Evolutionary conservation across 1,284 basidiomycete genomes (phyloP).

Genomic region (Fomitiporia mediterranea): DNA sequence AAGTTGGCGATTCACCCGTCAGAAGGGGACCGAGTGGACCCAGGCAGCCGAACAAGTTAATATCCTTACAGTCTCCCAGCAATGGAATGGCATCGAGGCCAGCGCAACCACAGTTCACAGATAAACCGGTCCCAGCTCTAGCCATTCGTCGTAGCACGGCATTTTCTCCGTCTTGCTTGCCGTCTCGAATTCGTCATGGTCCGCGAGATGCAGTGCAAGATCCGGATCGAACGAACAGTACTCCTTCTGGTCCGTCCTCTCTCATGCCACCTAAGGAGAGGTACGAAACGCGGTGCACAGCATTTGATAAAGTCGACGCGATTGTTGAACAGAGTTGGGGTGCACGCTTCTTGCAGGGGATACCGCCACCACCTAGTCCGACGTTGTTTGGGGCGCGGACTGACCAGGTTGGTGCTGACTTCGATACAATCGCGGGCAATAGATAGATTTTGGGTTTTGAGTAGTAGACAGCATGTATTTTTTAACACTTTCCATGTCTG

Average conservation of each 20-base stretch:
- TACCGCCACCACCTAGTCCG: constrained; percentile 3
- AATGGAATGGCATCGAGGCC: neutral
- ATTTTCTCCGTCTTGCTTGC: constrained; percentile 5
- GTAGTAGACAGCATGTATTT: no score
- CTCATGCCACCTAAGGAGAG: constrained; percentile 14
- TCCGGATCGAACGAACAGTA: constrained; percentile 1
- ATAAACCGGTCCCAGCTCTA: neutral
- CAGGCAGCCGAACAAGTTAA: constrained; percentile 6
- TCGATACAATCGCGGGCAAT: no score
- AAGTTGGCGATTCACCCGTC: neutral
- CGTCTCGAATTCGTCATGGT: neutral
- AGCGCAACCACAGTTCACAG: neutral
- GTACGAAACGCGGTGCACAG: constrained; percentile 11
- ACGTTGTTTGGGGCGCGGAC: constrained; percentile 9
- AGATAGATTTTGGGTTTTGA: no score
- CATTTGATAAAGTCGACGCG: constrained; percentile 15
- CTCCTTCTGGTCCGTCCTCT: neutral
- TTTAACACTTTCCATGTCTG: no score
- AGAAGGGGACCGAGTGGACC: constrained; percentile 1
- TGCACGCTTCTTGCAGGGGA: constrained; percentile 3
- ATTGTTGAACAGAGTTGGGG: constrained; percentile 15
- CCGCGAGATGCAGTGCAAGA: neutral
- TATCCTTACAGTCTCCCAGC: constrained; percentile 3
- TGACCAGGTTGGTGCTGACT: no score
- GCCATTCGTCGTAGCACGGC: neutral